A percentile compares a stretch with the other conserved stretches of the same genome.
These are phyloP conservation scores for Inonotus hispidus DNA, from an alignment of 1,284 basidiomycete species.

Conservation along the genomic window DNA sequence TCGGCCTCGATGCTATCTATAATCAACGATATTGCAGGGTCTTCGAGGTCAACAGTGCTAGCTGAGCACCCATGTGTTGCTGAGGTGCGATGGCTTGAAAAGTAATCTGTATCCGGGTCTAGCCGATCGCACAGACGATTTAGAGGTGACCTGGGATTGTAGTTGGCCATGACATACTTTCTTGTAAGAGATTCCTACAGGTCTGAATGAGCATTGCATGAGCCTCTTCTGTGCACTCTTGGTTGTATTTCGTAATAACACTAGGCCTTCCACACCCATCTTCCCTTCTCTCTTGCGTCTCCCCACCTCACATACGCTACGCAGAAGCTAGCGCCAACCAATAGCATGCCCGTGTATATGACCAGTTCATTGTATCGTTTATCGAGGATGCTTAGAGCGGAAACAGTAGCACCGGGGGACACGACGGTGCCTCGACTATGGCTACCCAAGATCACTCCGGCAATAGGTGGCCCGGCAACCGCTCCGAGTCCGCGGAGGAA, in stretches of 20 bases:
- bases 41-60: too few species aligned
- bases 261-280: slow-evolving; percentile 37
- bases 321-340: slow-evolving; percentile 35
- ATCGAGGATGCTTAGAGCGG: slow-evolving; percentile 23
- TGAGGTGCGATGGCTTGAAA: too few species aligned
- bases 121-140: too few species aligned
- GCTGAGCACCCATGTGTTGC: too few species aligned
- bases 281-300: slow-evolving; percentile 38
- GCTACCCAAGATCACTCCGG: slow-evolving; percentile 38
- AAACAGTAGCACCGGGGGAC: slow-evolving; percentile 8
- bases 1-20: too few species aligned
- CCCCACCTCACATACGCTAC: slow-evolving; percentile 40
- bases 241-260: background rate
- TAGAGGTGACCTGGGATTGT: too few species aligned
- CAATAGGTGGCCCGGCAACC: slow-evolving; percentile 37
- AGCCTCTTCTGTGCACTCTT: background rate
- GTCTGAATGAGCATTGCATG: too few species aligned
- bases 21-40: too few species aligned
- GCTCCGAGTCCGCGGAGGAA: slow-evolving; percentile 38
- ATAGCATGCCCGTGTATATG: slow-evolving; percentile 34
- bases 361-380: slow-evolving; percentile 35
- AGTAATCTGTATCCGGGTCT: too few species aligned
- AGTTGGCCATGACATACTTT: too few species aligned
- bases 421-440: slow-evolving; percentile 24
- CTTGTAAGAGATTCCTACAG: too few species aligned